phyloP scores from a whole-genome alignment of 2,329 filamentous ascomycete genomes.

The Chaetomium sp. region DNA sequence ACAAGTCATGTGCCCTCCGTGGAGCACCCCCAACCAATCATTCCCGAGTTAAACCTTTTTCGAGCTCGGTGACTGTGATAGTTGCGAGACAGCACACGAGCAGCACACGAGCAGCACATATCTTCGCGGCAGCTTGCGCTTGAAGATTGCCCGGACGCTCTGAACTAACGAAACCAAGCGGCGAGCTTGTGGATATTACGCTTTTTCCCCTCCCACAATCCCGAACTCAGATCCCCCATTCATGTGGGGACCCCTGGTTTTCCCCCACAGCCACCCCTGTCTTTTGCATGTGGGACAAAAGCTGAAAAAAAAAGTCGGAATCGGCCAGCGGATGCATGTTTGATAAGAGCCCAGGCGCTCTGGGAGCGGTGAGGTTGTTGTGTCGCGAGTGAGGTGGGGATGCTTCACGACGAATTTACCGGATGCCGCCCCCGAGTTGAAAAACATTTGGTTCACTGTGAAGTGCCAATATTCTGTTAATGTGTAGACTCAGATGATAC shows the following conservation, averaged over 20 bases:
- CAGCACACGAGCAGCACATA: too few relatives aligned
- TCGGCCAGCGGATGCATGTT: neutral
- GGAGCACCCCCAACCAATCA: constrained; percentile 1
- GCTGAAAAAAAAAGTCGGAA: neutral
- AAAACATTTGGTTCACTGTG: too few relatives aligned
- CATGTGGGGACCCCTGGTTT: neutral
- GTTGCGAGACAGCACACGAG: too few relatives aligned
- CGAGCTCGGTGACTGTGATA: neutral
- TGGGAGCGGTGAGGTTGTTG: constrained; percentile 1
- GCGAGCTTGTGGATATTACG: neutral
- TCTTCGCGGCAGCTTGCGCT: too few relatives aligned
- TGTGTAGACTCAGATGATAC: too few relatives aligned
- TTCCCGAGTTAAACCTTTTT: neutral
- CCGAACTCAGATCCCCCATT: neutral
- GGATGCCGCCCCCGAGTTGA: too few relatives aligned
- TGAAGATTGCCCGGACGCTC: too few relatives aligned
- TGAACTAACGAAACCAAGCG: neutral
- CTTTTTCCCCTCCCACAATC: neutral
- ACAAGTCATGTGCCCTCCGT: constrained; percentile 5
- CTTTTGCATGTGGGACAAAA: neutral
- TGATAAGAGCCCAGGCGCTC: constrained; percentile 3
- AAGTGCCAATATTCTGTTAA: too few relatives aligned
- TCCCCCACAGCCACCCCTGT: constrained; percentile 5
- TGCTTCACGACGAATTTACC: too few relatives aligned
- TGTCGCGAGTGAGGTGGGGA: too few relatives aligned